Evolutionary conservation across 2,329 filamentous ascomycete genomes (phyloP), one percentile per base, ranked within the genome.

Genomic region (Penicillium nordicum): DNA sequence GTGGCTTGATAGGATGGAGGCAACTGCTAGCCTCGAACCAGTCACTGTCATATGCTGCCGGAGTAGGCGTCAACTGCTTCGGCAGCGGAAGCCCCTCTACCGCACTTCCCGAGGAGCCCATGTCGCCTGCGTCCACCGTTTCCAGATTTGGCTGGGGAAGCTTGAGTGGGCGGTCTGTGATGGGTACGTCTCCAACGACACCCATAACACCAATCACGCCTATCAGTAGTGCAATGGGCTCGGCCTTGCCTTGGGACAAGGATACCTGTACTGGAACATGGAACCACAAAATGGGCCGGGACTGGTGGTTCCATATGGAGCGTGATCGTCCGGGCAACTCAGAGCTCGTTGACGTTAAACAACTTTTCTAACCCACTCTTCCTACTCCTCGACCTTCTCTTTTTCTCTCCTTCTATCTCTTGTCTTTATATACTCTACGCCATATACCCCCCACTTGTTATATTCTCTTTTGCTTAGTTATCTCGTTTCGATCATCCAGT

Each of bases 261-360:
- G 75, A 77, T 50, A 71, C 68, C n/a, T 78, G 75, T 57, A 77
- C 74, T 40, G 75, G 75, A 9, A 72, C 73, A 6, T 78, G 75
- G 75, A 78, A 78, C 18, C 73, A 76, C 58, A 73, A 70, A 53
- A 63, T 50, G 40, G 74, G 74, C 25, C 71, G 74, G 37, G 75
- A 77, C 25, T 78, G 75, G 75, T 77, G 75, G 75, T 74, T 71
- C 55, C 75, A 78, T 56, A 71, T 76, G 64, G 75, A 78, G 62
- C 70, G 75, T 40, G 75, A 77, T 57, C 72, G 73, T 36, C 70
- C 71, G 12, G 63, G 64, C 32, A 68, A 67, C 36, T 57, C 66
- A 12, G 70, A 74, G 40, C 60, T 71, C 41, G 65, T 74, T 50
- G 66, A 70, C 34, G 53, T 69, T 29, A 69, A 69, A 56, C 65